Evolutionary conservation across 768 basidiomycete species (phyloP).

Genomic region (Leccinum variicolor): DNA sequence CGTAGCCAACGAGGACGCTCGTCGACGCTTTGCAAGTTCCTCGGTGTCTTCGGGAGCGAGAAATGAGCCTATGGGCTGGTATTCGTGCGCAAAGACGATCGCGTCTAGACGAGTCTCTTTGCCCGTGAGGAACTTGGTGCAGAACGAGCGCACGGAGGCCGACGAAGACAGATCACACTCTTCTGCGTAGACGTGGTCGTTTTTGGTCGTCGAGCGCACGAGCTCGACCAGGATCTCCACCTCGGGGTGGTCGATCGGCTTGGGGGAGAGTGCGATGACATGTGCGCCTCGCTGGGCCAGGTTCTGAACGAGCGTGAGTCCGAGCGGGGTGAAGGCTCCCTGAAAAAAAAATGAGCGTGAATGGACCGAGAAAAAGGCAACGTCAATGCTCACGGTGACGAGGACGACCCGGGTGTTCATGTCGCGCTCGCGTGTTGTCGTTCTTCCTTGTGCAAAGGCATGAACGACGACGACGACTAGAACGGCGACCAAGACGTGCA

Average conservation of each 20-base stretch:
- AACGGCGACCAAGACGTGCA: constrained; percentile 47
- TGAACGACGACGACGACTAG: constrained; percentile 46
- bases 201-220: constrained; percentile 63
- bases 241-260: constrained; percentile 46
- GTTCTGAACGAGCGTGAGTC: constrained; percentile 60
- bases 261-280: constrained; percentile 67
- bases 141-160: constrained; percentile 65
- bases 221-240: constrained; percentile 63
- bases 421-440: constrained; percentile 70
- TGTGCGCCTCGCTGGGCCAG: constrained; percentile 77
- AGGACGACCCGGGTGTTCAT: constrained; percentile 70
- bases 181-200: constrained; percentile 78
- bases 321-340: constrained; percentile 76
- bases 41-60: constrained; percentile 28
- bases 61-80: constrained; percentile 58
- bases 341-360: constrained; percentile 23
- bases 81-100: constrained; percentile 76
- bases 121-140: constrained; percentile 60
- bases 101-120: constrained; percentile 73
- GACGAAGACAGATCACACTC: constrained; percentile 70
- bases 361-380: neutral
- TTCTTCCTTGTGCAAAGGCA: constrained; percentile 64
- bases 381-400: constrained; percentile 53
- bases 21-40: constrained; percentile 38
- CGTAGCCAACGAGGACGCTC: constrained; percentile 56